Evolutionary conservation across 306 rosid genomes (phyloP).

Genomic region (Quercus bicolor): DNA sequence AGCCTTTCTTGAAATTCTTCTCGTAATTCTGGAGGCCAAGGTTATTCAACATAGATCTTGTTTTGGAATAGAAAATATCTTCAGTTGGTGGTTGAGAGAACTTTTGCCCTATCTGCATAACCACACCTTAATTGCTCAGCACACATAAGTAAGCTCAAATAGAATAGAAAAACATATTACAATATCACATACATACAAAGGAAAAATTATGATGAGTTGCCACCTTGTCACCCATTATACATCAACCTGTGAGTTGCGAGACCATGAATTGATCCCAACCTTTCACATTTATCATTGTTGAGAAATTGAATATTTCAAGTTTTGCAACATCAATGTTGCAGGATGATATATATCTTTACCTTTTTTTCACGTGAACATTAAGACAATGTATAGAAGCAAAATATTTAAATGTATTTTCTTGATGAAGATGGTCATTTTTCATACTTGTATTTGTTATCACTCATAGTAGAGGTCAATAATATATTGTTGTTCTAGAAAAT

Average conservation of each 20-base stretch:
- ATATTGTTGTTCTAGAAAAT: not conserved
- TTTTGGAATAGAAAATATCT: conserved; percentile 60
- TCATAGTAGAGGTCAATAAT: not conserved
- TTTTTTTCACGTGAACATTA: not conserved
- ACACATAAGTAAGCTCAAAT: not conserved
- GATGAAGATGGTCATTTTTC: not conserved
- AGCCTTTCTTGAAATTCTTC: conserved; percentile 88
- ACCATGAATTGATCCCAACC: not conserved
- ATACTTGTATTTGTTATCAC: not conserved
- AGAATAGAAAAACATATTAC: not conserved
- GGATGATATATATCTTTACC: not conserved
- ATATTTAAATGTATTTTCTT: not conserved
- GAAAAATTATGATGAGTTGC: not conserved
- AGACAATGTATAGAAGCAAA: not conserved
- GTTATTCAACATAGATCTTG: conserved; percentile 75
- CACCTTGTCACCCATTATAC: not conserved
- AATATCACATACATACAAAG: too few species aligned
- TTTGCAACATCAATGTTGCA: not conserved
- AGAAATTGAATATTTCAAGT: not conserved
- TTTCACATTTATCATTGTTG: not conserved
- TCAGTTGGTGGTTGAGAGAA: conserved; percentile 72
- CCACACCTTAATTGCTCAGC: not conserved
- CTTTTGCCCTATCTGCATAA: conserved; percentile 71
- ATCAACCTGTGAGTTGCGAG: not conserved
- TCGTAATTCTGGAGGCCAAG: conserved; percentile 88